Conservation (phyloP, 1,284 basidiomycete genomes). For the Rhodotorula sp. region DNA sequence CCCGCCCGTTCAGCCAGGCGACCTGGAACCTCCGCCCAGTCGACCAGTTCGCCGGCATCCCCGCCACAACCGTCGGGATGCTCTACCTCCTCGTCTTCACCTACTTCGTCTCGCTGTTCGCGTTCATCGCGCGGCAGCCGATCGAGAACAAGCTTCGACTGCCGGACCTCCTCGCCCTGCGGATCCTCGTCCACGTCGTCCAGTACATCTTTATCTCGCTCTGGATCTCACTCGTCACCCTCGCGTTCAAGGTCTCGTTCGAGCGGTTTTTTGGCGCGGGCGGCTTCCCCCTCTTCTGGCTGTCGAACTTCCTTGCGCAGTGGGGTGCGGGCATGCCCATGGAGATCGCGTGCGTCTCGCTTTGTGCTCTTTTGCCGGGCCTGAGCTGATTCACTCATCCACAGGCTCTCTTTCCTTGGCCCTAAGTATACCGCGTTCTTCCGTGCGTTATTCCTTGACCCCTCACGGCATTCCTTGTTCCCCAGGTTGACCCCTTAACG, state of each 20-base stretch:
- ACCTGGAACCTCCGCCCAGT: slow-evolving; percentile 48
- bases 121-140: slow-evolving; percentile 38
- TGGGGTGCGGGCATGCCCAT: slow-evolving; percentile 49
- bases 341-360: slow-evolving; percentile 12
- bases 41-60: slow-evolving; percentile 47
- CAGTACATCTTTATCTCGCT: slow-evolving; percentile 68
- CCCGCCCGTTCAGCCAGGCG: slow-evolving; percentile 46
- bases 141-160: slow-evolving; percentile 46
- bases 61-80: slow-evolving; percentile 49
- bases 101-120: slow-evolving; percentile 24
- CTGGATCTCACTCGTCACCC: slow-evolving; percentile 84
- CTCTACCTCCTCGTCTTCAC: slow-evolving; percentile 47
- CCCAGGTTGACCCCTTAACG: not conserved
- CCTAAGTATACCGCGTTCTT: slow-evolving; percentile 50
- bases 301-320: slow-evolving; percentile 49
- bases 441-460: no score
- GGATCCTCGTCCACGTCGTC: slow-evolving; percentile 37
- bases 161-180: slow-evolving; percentile 36
- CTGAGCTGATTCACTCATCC: not conserved
- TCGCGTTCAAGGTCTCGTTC: slow-evolving; percentile 87
- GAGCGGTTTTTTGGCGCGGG: slow-evolving; percentile 75
- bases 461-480: no score
- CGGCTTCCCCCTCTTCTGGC: slow-evolving; percentile 51
- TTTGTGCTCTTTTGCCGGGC: not conserved
- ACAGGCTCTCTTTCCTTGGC: slow-evolving; percentile 45